Evolutionary conservation across 257 asterid genomes (phyloP), one percentile per base, ranked within the genome.

Genomic region (Fraxinus anomala): DNA sequence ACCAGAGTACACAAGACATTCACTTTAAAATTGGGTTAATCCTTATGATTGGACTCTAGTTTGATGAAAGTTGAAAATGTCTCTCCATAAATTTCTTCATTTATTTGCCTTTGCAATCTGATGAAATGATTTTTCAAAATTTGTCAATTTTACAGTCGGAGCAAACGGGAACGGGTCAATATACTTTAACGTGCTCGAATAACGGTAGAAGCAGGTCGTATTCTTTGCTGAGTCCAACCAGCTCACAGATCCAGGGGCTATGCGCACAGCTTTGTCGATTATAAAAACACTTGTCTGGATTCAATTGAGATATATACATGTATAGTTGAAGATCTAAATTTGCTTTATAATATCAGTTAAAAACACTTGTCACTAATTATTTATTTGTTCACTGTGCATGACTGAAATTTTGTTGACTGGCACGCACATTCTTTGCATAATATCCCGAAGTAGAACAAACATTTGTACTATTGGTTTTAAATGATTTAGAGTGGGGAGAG

Each of bases 191-290:
- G n/a, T 95, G 98, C 90, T 89, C 96, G 13, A 88, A 87, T 83
- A 89, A 85, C 76, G 86, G 89, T 49, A 89, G 79, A 68, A 85
- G 85, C 80, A 82, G 80, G 81, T 77, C 89, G 3, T 95, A 88
- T 72, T 33, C 87, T 1, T 82, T 89, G 71, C 70, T 80, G 9
- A 89, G 85, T 80, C 92, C 89, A 8, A 80, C 87, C 2, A 59
- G 88, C 0, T 75, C 92, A 0, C 89, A 86, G 80, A 92, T 95
- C 63, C 94, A 87, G 81, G 97, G 96, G 56, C 87, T 91, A 26
- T 95, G 99, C 70, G 67, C 86, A n/a, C 89, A 86, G 91, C 96
- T 95, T 37, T 93, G 99, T 86, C 68, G 84, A 68, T 93, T 89
- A 86, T 61, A 5, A 73, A 24, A 24, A 26, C 16, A n/a, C 33